phyloP scores from a whole-genome alignment of 2,329 filamentous ascomycete genomes.

The Rutstroemia sp. region DNA sequence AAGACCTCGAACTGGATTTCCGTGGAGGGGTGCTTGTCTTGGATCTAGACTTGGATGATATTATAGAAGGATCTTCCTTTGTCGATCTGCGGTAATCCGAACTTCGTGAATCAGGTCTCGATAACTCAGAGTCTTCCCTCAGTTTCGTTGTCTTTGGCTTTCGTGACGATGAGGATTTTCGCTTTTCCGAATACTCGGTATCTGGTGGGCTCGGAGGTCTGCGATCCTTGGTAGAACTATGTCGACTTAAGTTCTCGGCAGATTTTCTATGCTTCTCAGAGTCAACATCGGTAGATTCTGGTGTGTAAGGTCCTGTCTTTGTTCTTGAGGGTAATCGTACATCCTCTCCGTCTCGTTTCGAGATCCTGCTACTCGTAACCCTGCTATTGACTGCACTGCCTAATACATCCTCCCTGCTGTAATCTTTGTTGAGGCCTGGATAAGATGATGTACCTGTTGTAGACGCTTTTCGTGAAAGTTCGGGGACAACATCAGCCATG shows the following conservation, averaged over 20 bases:
- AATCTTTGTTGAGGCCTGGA: conserved; percentile 78
- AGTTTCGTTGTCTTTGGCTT: conserved; percentile 25
- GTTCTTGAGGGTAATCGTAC: conserved; percentile 14
- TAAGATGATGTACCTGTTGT: conserved; percentile 41
- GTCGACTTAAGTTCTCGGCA: conserved; percentile 35
- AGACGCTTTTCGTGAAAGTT: conserved; percentile 33
- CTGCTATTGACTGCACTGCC: too few relatives aligned
- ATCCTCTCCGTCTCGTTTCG: conserved; percentile 14
- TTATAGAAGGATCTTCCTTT: conserved; percentile 41
- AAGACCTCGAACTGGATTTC: conserved; percentile 24
- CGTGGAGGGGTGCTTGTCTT: conserved; percentile 47
- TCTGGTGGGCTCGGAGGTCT: conserved; percentile 58
- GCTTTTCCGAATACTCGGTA: conserved; percentile 47
- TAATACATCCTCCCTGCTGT: conserved; percentile 75
- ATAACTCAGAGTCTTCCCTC: conserved; percentile 30
- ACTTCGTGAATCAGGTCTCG: conserved; percentile 37
- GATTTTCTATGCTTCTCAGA: conserved; percentile 42
- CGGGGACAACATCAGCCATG: conserved; percentile 44
- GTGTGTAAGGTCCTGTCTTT: conserved; percentile 45
- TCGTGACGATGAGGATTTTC: conserved; percentile 29
- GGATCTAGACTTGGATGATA: conserved; percentile 49
- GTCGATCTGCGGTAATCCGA: conserved; percentile 10
- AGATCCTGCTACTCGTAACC: too few relatives aligned
- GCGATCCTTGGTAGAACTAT: conserved; percentile 36
- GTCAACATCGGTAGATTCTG: conserved; percentile 64